These are phyloP conservation scores for Marchantia polymorpha DNA, from an alignment of 225 moss, liverwort and hornwort genomes.

Conservation along the genomic window DNA sequence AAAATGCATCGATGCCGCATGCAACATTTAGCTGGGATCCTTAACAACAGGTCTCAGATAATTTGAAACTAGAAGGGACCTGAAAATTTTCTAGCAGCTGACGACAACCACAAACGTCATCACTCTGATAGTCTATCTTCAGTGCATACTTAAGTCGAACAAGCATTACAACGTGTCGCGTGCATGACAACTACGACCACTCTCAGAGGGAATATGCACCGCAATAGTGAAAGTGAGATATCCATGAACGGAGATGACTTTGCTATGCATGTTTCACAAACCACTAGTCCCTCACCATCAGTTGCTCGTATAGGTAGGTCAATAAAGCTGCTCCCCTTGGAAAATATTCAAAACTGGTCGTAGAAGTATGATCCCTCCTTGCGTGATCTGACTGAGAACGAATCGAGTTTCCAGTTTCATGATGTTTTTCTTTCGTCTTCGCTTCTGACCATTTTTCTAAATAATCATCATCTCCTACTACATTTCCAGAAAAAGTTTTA, in stretches of 20 bases:
- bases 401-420: background rate
- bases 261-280: background rate
- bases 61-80: background rate
- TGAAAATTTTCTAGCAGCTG: too few species aligned
- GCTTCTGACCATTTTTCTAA: slow-evolving; percentile 8
- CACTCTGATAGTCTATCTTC: too few species aligned
- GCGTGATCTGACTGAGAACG: background rate
- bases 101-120: too few species aligned
- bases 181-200: background rate
- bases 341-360: slow-evolving; percentile 59
- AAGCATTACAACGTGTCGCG: background rate
- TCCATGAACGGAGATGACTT: background rate
- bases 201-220: background rate
- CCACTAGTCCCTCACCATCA: slow-evolving; percentile 53
- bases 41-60: background rate
- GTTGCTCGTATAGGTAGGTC: slow-evolving; percentile 79
- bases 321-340: slow-evolving; percentile 91
- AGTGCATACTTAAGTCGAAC: background rate
- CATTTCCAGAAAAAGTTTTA: slow-evolving; percentile 29
- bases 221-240: background rate
- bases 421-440: background rate
- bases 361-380: slow-evolving; percentile 29
- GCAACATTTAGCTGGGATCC: background rate
- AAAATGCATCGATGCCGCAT: background rate
- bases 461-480: slow-evolving; percentile 11